Conservation (phyloP, 495 filamentous ascomycete species). For the Penicillium cataractarum region DNA sequence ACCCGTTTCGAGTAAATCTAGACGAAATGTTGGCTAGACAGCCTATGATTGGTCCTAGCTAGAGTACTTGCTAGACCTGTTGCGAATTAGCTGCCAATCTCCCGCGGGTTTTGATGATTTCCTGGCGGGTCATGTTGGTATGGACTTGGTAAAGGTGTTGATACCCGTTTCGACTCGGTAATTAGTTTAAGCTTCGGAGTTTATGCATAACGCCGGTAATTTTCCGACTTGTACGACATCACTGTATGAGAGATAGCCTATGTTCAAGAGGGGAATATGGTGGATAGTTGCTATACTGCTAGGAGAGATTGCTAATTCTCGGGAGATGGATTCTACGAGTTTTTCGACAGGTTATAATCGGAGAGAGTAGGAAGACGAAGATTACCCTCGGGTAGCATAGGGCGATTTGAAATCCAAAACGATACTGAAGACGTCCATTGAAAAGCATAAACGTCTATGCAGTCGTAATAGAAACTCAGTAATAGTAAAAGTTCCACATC, state of each 20-base stretch:
- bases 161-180: not conserved
- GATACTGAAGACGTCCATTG: not conserved
- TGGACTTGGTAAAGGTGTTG: not conserved
- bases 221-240: not conserved
- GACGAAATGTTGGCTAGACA: constrained; percentile 12
- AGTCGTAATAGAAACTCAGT: not conserved
- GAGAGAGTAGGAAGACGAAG: not conserved
- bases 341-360: not conserved
- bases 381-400: not conserved
- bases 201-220: not conserved
- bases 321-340: not conserved
- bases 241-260: not conserved
- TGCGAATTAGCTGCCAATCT: constrained; percentile 26
- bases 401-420: not conserved
- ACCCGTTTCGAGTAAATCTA: constrained; percentile 21
- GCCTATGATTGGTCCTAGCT: constrained; percentile 8
- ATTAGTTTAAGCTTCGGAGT: not conserved
- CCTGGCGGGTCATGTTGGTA: not conserved
- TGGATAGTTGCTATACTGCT: not conserved
- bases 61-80: not conserved
- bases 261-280: not conserved
- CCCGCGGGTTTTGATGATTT: constrained; percentile 5
- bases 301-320: not conserved
- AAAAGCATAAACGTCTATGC: not conserved
- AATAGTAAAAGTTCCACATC: not conserved